Evolutionary conservation across 352 stramenopile species (phyloP).

Genomic region (Pythium aquatile): DNA sequence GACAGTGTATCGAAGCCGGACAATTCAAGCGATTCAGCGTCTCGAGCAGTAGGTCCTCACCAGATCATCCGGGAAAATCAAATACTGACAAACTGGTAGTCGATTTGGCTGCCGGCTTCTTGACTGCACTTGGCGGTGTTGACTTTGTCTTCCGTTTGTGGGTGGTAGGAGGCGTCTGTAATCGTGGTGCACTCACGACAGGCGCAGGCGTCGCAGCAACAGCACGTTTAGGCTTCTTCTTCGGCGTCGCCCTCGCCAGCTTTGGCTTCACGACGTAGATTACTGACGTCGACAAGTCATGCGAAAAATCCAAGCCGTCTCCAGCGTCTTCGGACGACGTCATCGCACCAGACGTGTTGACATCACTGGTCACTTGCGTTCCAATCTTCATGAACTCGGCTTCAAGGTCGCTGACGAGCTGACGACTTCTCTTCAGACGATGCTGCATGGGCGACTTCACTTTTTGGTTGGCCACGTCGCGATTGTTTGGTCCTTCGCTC

Average conservation of each 20-base stretch:
- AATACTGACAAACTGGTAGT: conserved; percentile 36
- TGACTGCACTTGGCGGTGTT: conserved; percentile 2
- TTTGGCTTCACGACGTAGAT: not conserved
- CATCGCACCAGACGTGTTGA: not conserved
- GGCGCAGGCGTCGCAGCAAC: not conserved
- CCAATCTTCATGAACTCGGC: conserved; percentile 26
- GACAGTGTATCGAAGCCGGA: conserved; percentile 49
- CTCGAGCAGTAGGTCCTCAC: conserved; percentile 42
- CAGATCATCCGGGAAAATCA: conserved; percentile 53
- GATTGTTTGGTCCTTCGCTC: not conserved
- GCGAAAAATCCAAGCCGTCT: conserved; percentile 14
- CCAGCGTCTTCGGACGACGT: conserved; percentile 15
- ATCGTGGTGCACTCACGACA: not conserved
- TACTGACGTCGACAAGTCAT: conserved; percentile 8
- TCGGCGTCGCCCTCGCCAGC: not conserved
- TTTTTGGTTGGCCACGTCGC: not conserved
- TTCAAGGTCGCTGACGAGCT: conserved; percentile 23
- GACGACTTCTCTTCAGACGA: conserved; percentile 18
- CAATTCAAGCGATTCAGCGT: conserved; percentile 35
- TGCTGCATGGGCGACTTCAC: conserved; percentile 6
- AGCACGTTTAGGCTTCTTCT: not conserved
- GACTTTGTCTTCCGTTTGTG: conserved; percentile 25
- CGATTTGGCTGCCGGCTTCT: not conserved
- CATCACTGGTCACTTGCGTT: conserved; percentile 16
- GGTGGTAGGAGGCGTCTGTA: conserved; percentile 2